Evolutionary conservation across 1,284 basidiomycete species (phyloP), one percentile per base, ranked within the genome.

Genomic region (Pseudozyma sp.): DNA sequence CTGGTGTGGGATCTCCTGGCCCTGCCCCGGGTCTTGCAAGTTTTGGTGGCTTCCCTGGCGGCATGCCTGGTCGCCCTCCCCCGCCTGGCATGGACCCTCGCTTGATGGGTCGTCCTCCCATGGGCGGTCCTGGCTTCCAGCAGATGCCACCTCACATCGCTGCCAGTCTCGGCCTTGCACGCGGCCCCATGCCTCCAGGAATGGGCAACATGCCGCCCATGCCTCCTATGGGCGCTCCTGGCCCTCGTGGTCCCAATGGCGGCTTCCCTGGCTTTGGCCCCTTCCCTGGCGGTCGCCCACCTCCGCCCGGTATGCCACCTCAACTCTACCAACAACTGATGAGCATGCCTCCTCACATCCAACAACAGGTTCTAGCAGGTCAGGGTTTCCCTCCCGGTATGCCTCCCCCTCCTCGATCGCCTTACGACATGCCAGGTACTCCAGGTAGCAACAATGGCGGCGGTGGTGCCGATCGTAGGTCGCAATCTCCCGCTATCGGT

Each of bases 321-420:
- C 79, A 81, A 53, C 43, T 81, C 39, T 79, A 81, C 64, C 79
- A 81, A 63, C 79, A 81, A 50, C 58, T 81, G 52, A 81, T 81
- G 79, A 66, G 56, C 57, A 66, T 81, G 58, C 79, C 79, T 9
- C 79, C 79, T 34, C 79, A 81, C 54, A 76, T 79, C 35, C 79
- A 81, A 59, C 77, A 79, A 59, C 78, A 80, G 45, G 56, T 79
- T 14, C 48, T 81, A 21, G 59, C 74, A 3, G 68, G 66, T 3
- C 66, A 70, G 21, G 61, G 52, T 5, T 72, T 69, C 59, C 56
- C 65, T 4, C 62, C 66, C 13, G 69, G 56, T 1, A 73, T 73
- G 65, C 59, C 64, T 12, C 43, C 38, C 12, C 65, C 64, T 13
- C 70, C 67, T 8, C 45, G 65, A 3, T 62, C 57, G 39, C 63